Percentiles rank a stretch among this genome's conserved stretches.
These are phyloP conservation scores for Alternaria gaisen DNA, from an alignment of 2,329 filamentous ascomycete species.

Conservation along the genomic window DNA sequence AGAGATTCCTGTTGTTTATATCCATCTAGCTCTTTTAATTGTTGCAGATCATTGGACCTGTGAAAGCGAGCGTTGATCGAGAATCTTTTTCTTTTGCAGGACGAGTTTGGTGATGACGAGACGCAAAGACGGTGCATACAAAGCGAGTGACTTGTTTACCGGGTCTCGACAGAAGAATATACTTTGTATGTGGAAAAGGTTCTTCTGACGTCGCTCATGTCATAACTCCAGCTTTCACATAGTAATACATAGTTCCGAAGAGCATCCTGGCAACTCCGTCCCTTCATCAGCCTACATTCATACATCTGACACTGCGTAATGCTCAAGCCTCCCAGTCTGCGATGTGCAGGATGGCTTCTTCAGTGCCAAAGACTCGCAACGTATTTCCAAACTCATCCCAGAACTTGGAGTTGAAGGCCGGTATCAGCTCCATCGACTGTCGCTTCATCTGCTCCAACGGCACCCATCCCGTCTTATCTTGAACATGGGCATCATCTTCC, in stretches of 20 bases:
- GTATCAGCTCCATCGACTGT: conserved; percentile 58
- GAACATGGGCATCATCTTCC: conserved; percentile 30
- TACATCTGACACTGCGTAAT: not conserved
- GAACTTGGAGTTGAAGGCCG: conserved; percentile 61
- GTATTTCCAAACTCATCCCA: conserved; percentile 68
- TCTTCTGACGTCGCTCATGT: too few species aligned
- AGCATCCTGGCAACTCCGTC: not conserved
- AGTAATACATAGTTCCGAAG: not conserved
- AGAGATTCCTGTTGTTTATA: too few species aligned
- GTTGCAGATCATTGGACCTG: too few species aligned
- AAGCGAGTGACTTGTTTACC: too few species aligned
- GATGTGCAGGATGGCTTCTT: conserved; percentile 54
- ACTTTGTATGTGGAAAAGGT: too few species aligned
- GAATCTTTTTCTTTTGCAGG: too few species aligned
- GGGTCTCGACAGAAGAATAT: too few species aligned
- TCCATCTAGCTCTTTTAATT: too few species aligned
- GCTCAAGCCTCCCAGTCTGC: conserved; percentile 27
- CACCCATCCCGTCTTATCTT: conserved; percentile 31
- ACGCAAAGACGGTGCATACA: too few species aligned
- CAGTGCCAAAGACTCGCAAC: conserved; percentile 67
- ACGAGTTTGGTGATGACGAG: too few species aligned
- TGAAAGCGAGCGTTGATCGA: too few species aligned
- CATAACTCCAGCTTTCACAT: not conserved
- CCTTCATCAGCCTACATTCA: not conserved
- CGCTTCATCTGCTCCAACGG: conserved; percentile 31